Evolutionary conservation across 1,284 basidiomycete genomes (phyloP), one percentile per base, ranked within the genome.

Genomic region (Heterobasidion occidentale): DNA sequence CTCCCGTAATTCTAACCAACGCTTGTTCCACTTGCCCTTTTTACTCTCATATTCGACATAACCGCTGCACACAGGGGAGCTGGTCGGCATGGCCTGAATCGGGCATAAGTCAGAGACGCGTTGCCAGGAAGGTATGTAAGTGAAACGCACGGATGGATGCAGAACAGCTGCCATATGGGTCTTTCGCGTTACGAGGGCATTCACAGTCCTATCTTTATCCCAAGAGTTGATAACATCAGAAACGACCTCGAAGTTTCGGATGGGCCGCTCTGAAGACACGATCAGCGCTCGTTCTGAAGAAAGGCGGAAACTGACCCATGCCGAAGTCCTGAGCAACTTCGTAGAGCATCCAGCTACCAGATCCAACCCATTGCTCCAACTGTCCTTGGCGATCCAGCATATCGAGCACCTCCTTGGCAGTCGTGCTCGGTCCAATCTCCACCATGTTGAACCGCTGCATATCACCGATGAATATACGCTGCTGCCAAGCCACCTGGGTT

Each of bases 21-120:
- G 81, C 70, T 94, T 96, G 58, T 77, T 85, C 94, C 94, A 97
- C 70, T 95, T 95, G 45, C 92, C 92, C 58, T 86, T 83, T 72
- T 93, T 94, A 54, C 77, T 77, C 73, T 95, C 90, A 77, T 86
- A 88, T 68, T 94, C 89, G 15, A 95, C 81, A 68, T 85, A 93
- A 6, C 86, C 85, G 47, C 83, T 78, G 65, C 80, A 75, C 20
- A 74, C 79, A 6, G 92, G 92, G 3, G 89, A 84, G 61, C 78
- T 83, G 1, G 79, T 72, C 7, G 90, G 90, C 46, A 93, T 78
- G 49, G 79, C 79, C 86, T 90, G 62, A 44, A 55, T 36, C 44
- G 19, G n/a, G 12, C 51, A 52, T 54, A 15, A 54, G 42, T 49
- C 19, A 54, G 19, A 46, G 11, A n/a, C 48, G 38, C 27, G 33